Evolutionary conservation across 169 alveolate species (phyloP), one percentile per base, ranked within the genome.

Genomic region (Plasmodium falciparum): DNA sequence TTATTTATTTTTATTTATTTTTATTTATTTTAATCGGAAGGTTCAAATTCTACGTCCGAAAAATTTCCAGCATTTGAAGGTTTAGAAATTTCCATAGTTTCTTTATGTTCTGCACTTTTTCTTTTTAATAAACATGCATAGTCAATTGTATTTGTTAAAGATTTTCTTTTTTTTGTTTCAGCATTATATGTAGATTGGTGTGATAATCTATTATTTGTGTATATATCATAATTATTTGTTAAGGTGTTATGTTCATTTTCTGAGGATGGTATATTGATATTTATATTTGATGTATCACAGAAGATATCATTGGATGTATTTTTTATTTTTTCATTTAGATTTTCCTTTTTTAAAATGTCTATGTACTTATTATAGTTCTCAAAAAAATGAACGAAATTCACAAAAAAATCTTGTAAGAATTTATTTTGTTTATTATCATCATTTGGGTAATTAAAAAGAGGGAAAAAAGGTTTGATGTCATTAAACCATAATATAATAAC

Each of bases 311-410:
- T 43, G n/a, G 52, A 26, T 9, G 15, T 45, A 71, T 63, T 62
- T 20, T 66, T 50, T 29, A 59, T 1, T 20, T 56, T 47, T 15
- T n/a, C 45, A 49, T 22, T 39, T 67, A 54, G 52, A 13, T 24
- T 70, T 26, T 86, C 26, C 26, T 49, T 65, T 47, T 72, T 59
- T 29, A 86, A 26, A 6, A 86, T 72, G 47, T 52, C 5, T 12
- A 86, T 45, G 45, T 86, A 86, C n/a, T 72, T 86, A 49, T 86
- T 86, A 88, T 86, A 86, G 12, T 86, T 58, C 33, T 86, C 92
- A 43, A 86, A 86, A 73, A 86, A 86, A 39, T n/a, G 69, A 50
- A 33, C 65, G 6, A 86, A 59, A 61, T 86, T 71, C 22, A 86
- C 88, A 65, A 86, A 86, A 7, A 86, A 33, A 72, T 86, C 92